phyloP scores from a whole-genome alignment of 495 filamentous ascomycete species.

The Penicillium daleae region DNA sequence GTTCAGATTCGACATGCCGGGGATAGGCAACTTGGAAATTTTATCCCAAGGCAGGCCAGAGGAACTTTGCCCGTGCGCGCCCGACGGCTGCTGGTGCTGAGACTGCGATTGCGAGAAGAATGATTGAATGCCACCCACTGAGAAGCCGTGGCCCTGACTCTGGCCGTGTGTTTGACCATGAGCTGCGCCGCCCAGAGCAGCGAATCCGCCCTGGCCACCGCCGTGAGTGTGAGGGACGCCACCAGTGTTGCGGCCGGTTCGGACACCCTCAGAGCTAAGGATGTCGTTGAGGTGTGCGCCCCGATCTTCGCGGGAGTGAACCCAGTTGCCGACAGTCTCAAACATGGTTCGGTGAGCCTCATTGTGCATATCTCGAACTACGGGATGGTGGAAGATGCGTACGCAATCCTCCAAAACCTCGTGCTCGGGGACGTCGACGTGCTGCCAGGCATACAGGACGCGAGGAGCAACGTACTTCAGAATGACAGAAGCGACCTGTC shows the following conservation, averaged over 20 bases:
- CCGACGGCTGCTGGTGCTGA: constrained; percentile 24
- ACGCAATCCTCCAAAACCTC: constrained; percentile 78
- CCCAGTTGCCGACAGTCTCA: constrained; percentile 77
- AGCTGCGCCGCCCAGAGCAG: constrained; percentile 30
- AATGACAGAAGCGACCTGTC: constrained; percentile 76
- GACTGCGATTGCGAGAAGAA: constrained; percentile 27
- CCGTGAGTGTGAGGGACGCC: constrained; percentile 44
- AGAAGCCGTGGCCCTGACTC: constrained; percentile 18
- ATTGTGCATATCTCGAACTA: constrained; percentile 66
- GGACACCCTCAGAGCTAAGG: constrained; percentile 80
- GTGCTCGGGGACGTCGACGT: constrained; percentile 74
- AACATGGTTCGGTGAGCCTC: constrained; percentile 90
- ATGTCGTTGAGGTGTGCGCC: constrained; percentile 66
- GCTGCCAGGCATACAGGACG: constrained; percentile 87
- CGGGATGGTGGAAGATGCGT: constrained; percentile 87
- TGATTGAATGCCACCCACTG: constrained; percentile 18
- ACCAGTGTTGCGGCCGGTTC: constrained; percentile 73
- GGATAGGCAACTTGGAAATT: constrained; percentile 46
- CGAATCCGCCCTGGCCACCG: constrained; percentile 31
- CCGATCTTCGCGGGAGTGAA: constrained; percentile 63
- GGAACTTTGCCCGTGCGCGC: not conserved
- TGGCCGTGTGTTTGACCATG: constrained; percentile 19
- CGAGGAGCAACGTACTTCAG: constrained; percentile 85
- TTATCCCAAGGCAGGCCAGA: constrained; percentile 43
- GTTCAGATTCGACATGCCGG: constrained; percentile 44